Evolutionary conservation across 2,329 filamentous ascomycete species (phyloP), one percentile per base, ranked within the genome.

Genomic region (Fusarium sp.): DNA sequence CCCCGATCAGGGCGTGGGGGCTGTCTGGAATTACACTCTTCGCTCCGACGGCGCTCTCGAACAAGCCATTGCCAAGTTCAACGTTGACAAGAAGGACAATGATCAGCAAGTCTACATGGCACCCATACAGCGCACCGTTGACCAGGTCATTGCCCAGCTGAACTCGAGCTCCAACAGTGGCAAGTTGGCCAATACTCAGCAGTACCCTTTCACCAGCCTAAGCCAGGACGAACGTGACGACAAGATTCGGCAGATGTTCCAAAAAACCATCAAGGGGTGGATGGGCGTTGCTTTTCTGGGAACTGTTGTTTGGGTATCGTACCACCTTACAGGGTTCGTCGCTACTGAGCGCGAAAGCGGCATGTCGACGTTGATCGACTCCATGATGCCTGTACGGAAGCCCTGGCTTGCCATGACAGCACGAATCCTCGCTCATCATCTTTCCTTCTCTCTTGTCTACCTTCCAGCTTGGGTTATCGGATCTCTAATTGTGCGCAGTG

Each of bases 331-430:
- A 0, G 95, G 95, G 10, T 91, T 95, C 77, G 92, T 97, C 81
- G 95, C 95, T 9, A 91, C 92, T 2, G 95, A 98, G 83, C 88
- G 95, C 65, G 95, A 98, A 84, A 87, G 91, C 18, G 95, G 95
- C 67, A 97, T 98, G 89, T 94, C 94, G 6, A 94, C 95, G 72
- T 86, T 98, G 31, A 91, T 98, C 50, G 95, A 98, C 82, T 93
- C 94, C 64, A 98, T 97, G 94, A 95, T 97, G 87, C 93, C 94
- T 1, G 94, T 94, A 65, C 88, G 88, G 64, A 88, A 88, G 58
- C 86, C 90, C 50, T 97, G 94, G 94, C 88, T 94, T 78, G 91
- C 93, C 11, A 94, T 96, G 83, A 90, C 91, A 24, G 92, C 93
- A 2, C 89, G 95, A n/a, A 87, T 97, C 16, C 80, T 95, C 10